These are phyloP conservation scores for Fusarium sp. DNA, from an alignment of 2,329 filamentous ascomycete species.

Conservation along the genomic window DNA sequence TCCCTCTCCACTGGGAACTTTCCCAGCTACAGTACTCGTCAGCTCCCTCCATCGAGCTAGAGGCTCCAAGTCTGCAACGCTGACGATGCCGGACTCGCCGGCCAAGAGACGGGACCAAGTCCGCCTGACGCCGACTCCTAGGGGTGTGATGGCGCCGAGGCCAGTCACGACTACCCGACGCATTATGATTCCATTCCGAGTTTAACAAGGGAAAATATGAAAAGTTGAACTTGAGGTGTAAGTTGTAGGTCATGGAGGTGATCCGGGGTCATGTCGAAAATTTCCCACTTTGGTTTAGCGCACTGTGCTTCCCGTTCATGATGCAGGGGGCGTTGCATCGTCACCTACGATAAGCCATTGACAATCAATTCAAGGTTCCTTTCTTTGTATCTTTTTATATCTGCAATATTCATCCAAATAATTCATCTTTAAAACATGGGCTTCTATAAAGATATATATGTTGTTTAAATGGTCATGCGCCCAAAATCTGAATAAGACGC, in stretches of 20 bases:
- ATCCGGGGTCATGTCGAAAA: background rate
- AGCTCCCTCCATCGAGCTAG: conserved; percentile 73
- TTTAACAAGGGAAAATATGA: background rate
- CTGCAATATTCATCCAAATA: background rate
- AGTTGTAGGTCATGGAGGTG: background rate
- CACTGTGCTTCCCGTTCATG: background rate
- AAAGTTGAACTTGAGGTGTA: background rate
- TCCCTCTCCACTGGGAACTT: conserved; percentile 71
- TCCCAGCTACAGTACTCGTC: conserved; percentile 86
- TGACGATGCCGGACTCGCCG: conserved; percentile 83
- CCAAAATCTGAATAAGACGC: conserved; percentile 33
- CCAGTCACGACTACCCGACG: conserved; percentile 87
- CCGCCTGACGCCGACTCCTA: conserved; percentile 81
- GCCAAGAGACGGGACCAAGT: conserved; percentile 87
- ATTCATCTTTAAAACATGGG: background rate
- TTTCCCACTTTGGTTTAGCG: conserved; percentile 40
- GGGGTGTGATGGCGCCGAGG: conserved; percentile 83
- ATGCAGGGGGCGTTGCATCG: conserved; percentile 15
- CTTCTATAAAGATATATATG: background rate
- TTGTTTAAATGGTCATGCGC: background rate
- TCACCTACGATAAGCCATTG: conserved; percentile 27
- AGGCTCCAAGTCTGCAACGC: conserved; percentile 71
- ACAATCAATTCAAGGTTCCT: background rate
- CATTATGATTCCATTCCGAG: conserved; percentile 62
- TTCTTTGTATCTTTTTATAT: background rate